Evolutionary conservation across 768 basidiomycete species (phyloP).

Genomic region (Phaeotremella skinneri): DNA sequence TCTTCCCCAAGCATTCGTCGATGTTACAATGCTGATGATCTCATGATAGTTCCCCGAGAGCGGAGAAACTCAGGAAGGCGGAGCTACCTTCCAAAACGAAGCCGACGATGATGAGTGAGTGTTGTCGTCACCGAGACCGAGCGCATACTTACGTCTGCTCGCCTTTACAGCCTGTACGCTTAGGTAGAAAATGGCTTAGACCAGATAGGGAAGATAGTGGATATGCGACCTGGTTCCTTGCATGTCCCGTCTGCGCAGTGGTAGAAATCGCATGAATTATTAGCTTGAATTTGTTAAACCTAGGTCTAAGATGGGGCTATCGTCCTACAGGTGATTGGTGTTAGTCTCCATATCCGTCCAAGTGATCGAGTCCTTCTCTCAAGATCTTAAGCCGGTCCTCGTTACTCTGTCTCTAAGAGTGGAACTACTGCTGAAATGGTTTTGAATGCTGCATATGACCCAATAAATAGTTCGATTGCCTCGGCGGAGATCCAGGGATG

Average conservation of each 20-base stretch:
- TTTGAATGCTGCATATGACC: neutral
- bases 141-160: neutral
- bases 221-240: too few relatives aligned
- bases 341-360: too few relatives aligned
- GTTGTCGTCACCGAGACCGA: neutral
- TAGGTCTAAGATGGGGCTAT: neutral
- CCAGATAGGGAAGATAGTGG: too few relatives aligned
- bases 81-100: conserved; percentile 64
- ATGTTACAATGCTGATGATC: conserved; percentile 6
- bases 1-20: neutral
- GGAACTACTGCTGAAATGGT: neutral
- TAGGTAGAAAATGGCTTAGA: too few relatives aligned
- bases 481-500: too few relatives aligned
- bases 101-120: conserved; percentile 73
- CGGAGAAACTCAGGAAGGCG: conserved; percentile 48
- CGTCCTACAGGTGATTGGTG: too few relatives aligned
- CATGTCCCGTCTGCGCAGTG: neutral
- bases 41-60: conserved; percentile 79
- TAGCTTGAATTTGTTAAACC: neutral
- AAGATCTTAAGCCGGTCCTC: neutral
- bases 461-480: neutral
- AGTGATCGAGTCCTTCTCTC: neutral
- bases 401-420: neutral
- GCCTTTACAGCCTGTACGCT: neutral
- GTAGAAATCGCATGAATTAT: conserved; percentile 1